Base-by-base conservation (phyloP, 129 eudicot species). In the Erigeron canadensis region DNA sequence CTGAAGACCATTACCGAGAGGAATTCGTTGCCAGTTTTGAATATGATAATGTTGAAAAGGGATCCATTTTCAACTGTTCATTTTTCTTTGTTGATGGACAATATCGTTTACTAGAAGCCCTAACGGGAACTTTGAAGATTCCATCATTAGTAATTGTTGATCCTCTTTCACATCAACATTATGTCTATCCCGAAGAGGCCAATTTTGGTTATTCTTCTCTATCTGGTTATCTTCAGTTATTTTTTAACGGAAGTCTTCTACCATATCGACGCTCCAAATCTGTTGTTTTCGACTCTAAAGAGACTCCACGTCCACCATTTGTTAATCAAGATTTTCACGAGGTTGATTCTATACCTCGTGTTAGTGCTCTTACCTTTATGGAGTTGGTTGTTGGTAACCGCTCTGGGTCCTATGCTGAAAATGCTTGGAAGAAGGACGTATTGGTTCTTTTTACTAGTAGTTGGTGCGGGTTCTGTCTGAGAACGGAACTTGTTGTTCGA, bases 381-480 rank as follows among this genome's bases (percentile, higher is more conserved):
- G 95, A 93, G 79, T 73, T 93, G 76, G 96, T 93, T 51, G 55
- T 83, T 72, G 92, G 89, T 63, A 84, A 77, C 58, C 65, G 76
- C 12, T 89, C 87, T 72, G 80, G 82, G 75, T 72, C 76, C 43
- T 51, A 65, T 82, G 63, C 59, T 21, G 75, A 77, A 21, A 77
- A 74, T 74, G 73, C 88, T 23, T 82, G 83, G 82, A 74, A 81
- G 75, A 85, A 84, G 73, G 92, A 89, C 53, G 88, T 87, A 9
- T 73, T 93, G 69, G 96, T 93, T 60, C 95, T 93, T 47, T 93
- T 93, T 69, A 89, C 88, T 78, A 83, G 81, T 74, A 79, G 79
- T 54, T 93, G 96, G 96, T 93, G 98, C 83, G 98, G 91, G 23
- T 93, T 93, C 82, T 93, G 98, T 79, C 82, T 83, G 76, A 85